Evolutionary conservation across 2,329 filamentous ascomycete species (phyloP).

Genomic region (Fusarium coicis): DNA sequence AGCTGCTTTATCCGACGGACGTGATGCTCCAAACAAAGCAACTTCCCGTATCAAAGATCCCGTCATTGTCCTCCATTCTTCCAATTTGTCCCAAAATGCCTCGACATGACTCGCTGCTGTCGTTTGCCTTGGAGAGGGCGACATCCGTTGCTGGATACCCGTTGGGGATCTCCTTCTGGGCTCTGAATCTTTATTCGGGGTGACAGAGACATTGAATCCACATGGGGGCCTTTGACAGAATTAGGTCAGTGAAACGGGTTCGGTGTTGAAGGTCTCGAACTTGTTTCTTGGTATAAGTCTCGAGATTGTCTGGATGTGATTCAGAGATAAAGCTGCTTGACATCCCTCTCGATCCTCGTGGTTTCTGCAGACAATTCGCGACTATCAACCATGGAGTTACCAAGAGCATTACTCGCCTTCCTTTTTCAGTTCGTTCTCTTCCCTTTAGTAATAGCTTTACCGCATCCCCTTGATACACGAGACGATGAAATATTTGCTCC

Average conservation of each 20-base stretch:
- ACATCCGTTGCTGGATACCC: conserved; percentile 6
- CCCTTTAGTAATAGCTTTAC: background rate
- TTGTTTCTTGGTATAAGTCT: background rate
- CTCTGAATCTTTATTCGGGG: conserved; percentile 12
- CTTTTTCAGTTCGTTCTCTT: background rate
- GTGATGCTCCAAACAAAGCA: conserved; percentile 19
- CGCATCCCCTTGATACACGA: background rate
- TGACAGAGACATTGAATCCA: conserved; percentile 38
- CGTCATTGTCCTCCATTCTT: conserved; percentile 28
- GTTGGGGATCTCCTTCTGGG: background rate
- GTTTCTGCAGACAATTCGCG: background rate
- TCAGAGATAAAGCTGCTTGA: conserved; percentile 11
- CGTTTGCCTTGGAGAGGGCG: background rate
- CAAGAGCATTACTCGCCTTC: conserved; percentile 7
- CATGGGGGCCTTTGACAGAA: background rate
- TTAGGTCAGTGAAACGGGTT: conserved; percentile 21
- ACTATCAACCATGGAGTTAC: conserved; percentile 17
- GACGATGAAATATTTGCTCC: conserved; percentile 54
- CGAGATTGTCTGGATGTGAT: no score
- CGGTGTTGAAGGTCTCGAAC: conserved; percentile 11
- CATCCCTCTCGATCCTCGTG: background rate
- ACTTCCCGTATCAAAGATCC: conserved; percentile 15
- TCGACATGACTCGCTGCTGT: conserved; percentile 20
- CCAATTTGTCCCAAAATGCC: conserved; percentile 3
- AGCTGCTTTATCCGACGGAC: background rate